Percentiles rank a stretch among this genome's conserved stretches.
Conservation (phyloP, 2,329 filamentous ascomycete genomes). For the Phialemoniopsis sp. region DNA sequence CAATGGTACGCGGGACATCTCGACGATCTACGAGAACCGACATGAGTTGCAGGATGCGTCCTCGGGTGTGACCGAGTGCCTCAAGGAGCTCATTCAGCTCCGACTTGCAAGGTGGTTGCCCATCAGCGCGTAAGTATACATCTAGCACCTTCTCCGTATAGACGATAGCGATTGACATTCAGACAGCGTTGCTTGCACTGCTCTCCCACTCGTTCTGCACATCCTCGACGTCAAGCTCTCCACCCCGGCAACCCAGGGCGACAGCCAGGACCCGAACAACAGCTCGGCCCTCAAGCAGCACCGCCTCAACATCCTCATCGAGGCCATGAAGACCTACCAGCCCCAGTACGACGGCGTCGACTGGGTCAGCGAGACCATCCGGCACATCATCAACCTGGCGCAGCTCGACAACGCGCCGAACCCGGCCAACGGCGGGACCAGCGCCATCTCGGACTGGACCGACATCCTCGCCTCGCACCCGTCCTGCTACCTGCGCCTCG, state of each 20-base stretch:
- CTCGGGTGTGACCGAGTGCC: constrained; percentile 35
- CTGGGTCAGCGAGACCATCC: constrained; percentile 36
- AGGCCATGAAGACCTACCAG: constrained; percentile 40
- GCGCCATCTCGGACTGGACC: constrained; percentile 30
- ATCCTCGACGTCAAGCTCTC: constrained; percentile 31
- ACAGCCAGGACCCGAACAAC: constrained; percentile 18
- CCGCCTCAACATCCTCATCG: constrained; percentile 36
- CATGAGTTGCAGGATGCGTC: constrained; percentile 40
- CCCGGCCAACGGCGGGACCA: constrained; percentile 5
- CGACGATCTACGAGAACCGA: constrained; percentile 31
- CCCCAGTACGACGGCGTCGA: constrained; percentile 41
- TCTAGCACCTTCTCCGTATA: background rate
- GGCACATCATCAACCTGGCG: constrained; percentile 35
- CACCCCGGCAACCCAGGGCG: constrained; percentile 15
- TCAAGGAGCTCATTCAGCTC: constrained; percentile 42
- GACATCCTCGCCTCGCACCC: constrained; percentile 35
- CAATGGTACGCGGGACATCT: constrained; percentile 21
- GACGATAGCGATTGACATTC: background rate
- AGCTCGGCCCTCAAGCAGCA: constrained; percentile 35
- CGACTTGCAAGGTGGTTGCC: constrained; percentile 40
- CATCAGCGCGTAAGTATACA: constrained; percentile 36
- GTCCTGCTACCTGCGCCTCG: constrained; percentile 33
- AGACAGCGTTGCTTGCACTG: constrained; percentile 25
- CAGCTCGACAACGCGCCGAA: constrained; percentile 23
- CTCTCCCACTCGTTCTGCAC: constrained; percentile 28